phyloP scores from a whole-genome alignment of 2,329 filamentous ascomycete species.

The Fusarium sp. region DNA sequence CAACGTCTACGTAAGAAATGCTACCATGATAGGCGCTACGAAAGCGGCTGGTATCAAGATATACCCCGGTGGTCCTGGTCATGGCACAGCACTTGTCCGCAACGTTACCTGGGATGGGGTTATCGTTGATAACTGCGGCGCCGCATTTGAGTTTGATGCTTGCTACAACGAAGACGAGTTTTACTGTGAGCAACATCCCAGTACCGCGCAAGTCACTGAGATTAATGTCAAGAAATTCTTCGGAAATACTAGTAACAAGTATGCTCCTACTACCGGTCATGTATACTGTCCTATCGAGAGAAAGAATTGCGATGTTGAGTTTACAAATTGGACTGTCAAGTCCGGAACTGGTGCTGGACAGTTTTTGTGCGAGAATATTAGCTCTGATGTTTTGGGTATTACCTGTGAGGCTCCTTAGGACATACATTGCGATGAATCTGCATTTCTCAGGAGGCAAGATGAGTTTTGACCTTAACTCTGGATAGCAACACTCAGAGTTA shows the following conservation, averaged over 20 bases:
- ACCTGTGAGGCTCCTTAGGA: neutral
- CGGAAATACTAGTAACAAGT: neutral
- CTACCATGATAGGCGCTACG: neutral
- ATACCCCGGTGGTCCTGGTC: neutral
- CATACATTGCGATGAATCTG: neutral
- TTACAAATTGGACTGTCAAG: neutral
- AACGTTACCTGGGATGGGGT: neutral
- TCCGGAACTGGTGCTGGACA: neutral
- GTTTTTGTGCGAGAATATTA: neutral
- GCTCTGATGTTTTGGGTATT: neutral
- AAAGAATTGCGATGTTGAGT: neutral
- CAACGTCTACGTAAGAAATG: neutral
- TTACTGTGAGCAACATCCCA: neutral
- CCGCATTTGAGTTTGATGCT: neutral
- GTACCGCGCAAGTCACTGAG: neutral
- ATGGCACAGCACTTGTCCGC: neutral
- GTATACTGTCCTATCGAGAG: neutral
- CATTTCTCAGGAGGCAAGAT: rapidly evolving
- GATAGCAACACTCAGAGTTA: neutral
- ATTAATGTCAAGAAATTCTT: neutral
- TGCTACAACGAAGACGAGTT: neutral
- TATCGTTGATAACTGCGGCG: neutral
- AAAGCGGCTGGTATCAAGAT: neutral
- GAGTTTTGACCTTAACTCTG: rapidly evolving
- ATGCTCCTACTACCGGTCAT: neutral